Evolutionary conservation across 2,329 filamentous ascomycete species (phyloP).

Genomic region (Fusarium irregulare): DNA sequence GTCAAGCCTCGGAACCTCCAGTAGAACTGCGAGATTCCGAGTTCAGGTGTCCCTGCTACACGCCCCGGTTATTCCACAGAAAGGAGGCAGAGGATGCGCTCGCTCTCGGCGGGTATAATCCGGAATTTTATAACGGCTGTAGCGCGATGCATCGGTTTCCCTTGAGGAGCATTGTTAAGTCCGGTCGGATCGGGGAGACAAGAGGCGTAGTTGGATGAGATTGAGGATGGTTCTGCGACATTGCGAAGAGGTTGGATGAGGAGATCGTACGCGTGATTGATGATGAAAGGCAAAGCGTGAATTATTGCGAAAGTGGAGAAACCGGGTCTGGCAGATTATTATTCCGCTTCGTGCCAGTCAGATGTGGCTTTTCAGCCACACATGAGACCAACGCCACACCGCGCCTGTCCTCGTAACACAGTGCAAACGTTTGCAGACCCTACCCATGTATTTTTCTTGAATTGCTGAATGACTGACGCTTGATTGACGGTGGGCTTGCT

Average conservation of each 20-base stretch:
- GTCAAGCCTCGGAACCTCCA: conserved; percentile 18
- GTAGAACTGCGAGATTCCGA: conserved; percentile 23
- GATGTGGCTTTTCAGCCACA: neutral
- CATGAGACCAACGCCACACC: too few relatives aligned
- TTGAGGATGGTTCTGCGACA: neutral
- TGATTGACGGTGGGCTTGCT: too few relatives aligned
- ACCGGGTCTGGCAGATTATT: neutral
- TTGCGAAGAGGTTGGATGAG: conserved; percentile 2
- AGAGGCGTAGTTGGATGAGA: neutral
- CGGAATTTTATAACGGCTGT: conserved; percentile 26
- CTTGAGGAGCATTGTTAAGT: neutral
- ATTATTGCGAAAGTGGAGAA: neutral
- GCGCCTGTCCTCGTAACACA: too few relatives aligned
- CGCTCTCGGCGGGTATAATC: conserved; percentile 18
- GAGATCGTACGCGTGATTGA: neutral
- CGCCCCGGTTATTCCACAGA: conserved; percentile 22
- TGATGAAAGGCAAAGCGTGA: neutral
- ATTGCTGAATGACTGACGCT: too few relatives aligned
- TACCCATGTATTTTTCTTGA: too few relatives aligned
- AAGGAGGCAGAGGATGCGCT: neutral
- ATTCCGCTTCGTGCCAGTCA: neutral
- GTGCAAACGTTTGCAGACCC: too few relatives aligned
- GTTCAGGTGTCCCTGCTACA: conserved; percentile 19
- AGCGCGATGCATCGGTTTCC: conserved; percentile 3
- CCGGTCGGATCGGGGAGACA: neutral